phyloP scores from a whole-genome alignment of 352 stramenopile genomes.

The Halophytophthora batemanensis region DNA sequence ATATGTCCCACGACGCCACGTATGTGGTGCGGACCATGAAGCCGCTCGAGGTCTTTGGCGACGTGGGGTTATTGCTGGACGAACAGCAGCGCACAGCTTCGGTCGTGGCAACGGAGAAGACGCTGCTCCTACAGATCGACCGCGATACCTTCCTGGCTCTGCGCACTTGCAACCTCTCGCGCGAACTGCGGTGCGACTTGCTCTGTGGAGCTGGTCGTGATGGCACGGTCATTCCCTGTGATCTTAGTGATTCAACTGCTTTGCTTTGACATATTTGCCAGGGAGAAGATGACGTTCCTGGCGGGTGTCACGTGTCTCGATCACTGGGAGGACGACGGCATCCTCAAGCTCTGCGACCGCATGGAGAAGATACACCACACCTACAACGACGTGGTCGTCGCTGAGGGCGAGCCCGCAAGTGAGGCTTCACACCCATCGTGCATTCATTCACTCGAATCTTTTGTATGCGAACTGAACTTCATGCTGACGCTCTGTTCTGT shows the following conservation, averaged over 20 bases:
- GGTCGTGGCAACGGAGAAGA: slow-evolving; percentile 62
- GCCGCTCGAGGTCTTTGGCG: slow-evolving; percentile 65
- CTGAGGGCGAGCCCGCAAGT: slow-evolving; percentile 57
- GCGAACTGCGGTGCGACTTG: slow-evolving; percentile 44
- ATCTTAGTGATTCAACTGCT: background rate
- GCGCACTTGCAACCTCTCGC: slow-evolving; percentile 45
- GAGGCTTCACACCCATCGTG: slow-evolving; percentile 4
- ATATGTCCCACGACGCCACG: slow-evolving; percentile 41
- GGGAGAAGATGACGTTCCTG: slow-evolving; percentile 68
- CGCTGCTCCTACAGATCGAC: slow-evolving; percentile 73
- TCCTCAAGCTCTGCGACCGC: slow-evolving; percentile 50
- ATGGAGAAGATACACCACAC: slow-evolving; percentile 58
- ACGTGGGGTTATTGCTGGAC: slow-evolving; percentile 54
- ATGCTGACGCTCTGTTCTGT: background rate
- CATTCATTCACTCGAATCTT: background rate
- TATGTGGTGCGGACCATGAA: slow-evolving; percentile 69
- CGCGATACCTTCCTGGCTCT: slow-evolving; percentile 59
- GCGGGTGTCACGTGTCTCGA: slow-evolving; percentile 38
- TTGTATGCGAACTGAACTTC: background rate
- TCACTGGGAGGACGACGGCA: slow-evolving; percentile 62
- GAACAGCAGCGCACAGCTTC: slow-evolving; percentile 63
- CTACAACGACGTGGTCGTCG: slow-evolving; percentile 65
- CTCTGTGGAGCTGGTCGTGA: background rate
- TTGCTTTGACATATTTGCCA: slow-evolving; percentile 4
- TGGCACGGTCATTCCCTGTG: background rate